phyloP scores from a whole-genome alignment of 1,284 basidiomycete species.

The Tetrapyrgos nigripes region DNA sequence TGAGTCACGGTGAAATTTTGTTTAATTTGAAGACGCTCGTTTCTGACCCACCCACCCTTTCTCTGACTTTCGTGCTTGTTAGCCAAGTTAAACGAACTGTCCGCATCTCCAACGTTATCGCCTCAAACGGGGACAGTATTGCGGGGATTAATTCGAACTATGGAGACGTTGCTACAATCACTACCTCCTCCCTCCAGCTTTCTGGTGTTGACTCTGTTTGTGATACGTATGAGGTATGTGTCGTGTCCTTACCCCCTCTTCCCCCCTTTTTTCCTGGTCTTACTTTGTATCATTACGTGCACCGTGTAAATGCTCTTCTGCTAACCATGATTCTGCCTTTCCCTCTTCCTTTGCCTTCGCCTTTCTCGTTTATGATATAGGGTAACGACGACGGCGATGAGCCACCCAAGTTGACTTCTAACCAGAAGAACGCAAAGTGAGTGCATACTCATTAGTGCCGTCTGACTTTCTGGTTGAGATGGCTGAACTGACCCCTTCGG shows the following conservation, averaged over 20 bases:
- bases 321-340: too few relatives aligned
- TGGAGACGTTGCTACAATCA: conserved; percentile 17
- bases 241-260: too few relatives aligned
- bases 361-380: neutral
- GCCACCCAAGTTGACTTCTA: conserved; percentile 5
- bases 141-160: conserved; percentile 23
- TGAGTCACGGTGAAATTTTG: neutral
- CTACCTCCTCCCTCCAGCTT: neutral
- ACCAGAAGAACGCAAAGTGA: conserved; percentile 9
- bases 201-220: conserved; percentile 1
- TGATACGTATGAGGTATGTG: conserved; percentile 6
- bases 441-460: neutral
- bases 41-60: neutral
- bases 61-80: neutral
- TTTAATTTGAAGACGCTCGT: neutral
- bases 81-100: conserved; percentile 13
- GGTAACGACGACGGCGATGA: conserved; percentile 10
- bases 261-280: neutral
- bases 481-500: neutral
- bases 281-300: too few relatives aligned
- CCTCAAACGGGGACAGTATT: conserved; percentile 7
- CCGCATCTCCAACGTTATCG: conserved; percentile 16
- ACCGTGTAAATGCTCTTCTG: too few relatives aligned
- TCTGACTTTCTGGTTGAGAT: neutral
- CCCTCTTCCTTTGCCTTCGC: conserved; percentile 10